Base-by-base conservation (phyloP, 1,284 basidiomycete genomes). In the Cerrena zonata region DNA sequence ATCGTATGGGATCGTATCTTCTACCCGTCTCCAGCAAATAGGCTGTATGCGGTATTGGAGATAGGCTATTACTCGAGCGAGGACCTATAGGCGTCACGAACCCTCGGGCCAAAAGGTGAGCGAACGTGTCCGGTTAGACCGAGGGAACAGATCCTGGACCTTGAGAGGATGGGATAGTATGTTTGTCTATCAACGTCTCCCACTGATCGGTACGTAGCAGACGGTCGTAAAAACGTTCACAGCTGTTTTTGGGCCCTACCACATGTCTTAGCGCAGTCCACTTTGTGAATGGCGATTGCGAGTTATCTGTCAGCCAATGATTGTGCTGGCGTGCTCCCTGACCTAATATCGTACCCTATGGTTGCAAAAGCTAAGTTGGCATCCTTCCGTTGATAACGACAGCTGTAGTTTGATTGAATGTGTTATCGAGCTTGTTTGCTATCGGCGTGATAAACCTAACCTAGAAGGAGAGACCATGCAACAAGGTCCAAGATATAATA, bases 31-130 rank as follows among this genome's bases (percentile, higher is more conserved):
- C 13, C 45, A 46, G 18, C 19, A 5, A 27, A 38, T 10, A 4
- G 18, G 39, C 30, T 15, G 15, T 15, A 34, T n/a, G n/a, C n/a
- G n/a, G n/a, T n/a, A 34, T 7, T 15, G 15, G 30, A 23, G 45
- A 46, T 46, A 46, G 45, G 45, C 45, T 46, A 46, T 46, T 34
- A 11, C 30, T 48, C 36, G 22, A 22, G 22, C 46, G 34, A 48
- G 13, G 12, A 15, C 5, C 3, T 38, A 36, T 13, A 11, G 19
- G 46, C 18, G 46, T 48, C 30, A 48, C 46, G 24, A 7, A 38
- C 46, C 46, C 26, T 48, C 46, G 46, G 46, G 23, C 10, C 34
- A 34, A 19, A 25, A 30, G 36, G 46, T 34, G 36, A 48, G 46
- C 46, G 46, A 36, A 38, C 24, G 30, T 5, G 30, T 34, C 30